These are phyloP conservation scores for Monilinia fructigena DNA, from an alignment of 2,329 filamentous ascomycete species.

Conservation along the genomic window DNA sequence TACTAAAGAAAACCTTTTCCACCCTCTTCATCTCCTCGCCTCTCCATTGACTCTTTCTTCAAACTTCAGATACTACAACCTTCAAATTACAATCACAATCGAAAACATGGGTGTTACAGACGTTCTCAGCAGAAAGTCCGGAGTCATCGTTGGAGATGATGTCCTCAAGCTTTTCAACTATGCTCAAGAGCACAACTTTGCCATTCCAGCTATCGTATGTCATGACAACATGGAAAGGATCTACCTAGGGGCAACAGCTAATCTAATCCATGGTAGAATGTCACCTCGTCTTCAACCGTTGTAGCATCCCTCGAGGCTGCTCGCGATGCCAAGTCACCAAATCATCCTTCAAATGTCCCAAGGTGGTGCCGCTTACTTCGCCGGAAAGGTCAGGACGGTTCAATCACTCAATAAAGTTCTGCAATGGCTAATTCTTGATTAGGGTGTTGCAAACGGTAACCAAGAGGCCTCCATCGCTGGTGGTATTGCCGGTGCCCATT, in stretches of 20 bases:
- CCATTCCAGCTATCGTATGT: constrained; percentile 75
- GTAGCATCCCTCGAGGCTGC: constrained; percentile 92
- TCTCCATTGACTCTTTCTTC: constrained; percentile 25
- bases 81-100: constrained; percentile 22
- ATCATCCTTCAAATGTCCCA: constrained; percentile 93
- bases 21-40: constrained; percentile 1
- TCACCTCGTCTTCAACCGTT: constrained; percentile 86
- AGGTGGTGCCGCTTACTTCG: constrained; percentile 90
- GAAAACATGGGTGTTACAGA: constrained; percentile 49
- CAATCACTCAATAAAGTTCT: not conserved
- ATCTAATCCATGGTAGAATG: constrained; percentile 56
- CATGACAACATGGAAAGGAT: not conserved
- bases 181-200: constrained; percentile 82
- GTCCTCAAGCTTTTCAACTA: constrained; percentile 79
- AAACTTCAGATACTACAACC: constrained; percentile 24
- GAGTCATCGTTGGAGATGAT: constrained; percentile 67
- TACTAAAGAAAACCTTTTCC: constrained; percentile 23
- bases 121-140: constrained; percentile 61
- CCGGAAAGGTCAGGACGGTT: constrained; percentile 63
- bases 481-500: constrained; percentile 85
- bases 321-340: constrained; percentile 81
- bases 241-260: constrained; percentile 2
- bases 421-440: constrained; percentile 25
- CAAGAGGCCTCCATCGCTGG: constrained; percentile 89
- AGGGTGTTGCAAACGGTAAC: constrained; percentile 76